These are phyloP conservation scores for Diplocarpon rosae DNA, from an alignment of 2,329 filamentous ascomycete genomes.

Conservation along the genomic window DNA sequence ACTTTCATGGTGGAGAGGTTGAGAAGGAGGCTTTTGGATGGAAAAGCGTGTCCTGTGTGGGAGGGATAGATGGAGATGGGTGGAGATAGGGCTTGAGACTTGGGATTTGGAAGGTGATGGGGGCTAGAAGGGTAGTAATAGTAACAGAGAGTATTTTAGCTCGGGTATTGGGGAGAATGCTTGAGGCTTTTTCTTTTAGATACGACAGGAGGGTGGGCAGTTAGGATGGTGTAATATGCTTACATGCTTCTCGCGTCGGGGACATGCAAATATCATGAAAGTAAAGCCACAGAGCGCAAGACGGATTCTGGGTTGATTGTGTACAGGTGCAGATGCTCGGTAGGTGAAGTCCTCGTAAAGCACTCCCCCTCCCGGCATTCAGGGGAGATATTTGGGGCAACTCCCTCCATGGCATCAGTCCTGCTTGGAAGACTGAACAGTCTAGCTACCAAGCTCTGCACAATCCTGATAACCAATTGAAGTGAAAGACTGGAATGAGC, in stretches of 20 bases:
- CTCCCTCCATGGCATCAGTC: slow-evolving; percentile 41
- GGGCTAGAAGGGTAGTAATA: no score
- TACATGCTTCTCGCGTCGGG: no score
- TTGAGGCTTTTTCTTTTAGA: no score
- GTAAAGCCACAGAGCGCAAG: neutral
- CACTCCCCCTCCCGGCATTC: slow-evolving; percentile 36
- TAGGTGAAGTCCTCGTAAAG: slow-evolving; percentile 40
- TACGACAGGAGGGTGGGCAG: no score
- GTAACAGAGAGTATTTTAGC: no score
- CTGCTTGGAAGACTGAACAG: neutral
- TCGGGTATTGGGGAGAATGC: no score
- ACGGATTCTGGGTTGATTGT: neutral
- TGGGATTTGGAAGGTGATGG: neutral
- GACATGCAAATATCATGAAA: neutral
- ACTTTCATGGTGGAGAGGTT: slow-evolving; percentile 26
- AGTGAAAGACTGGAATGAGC: slow-evolving; percentile 1
- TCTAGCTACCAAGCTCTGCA: slow-evolving; percentile 49
- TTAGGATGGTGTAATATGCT: no score
- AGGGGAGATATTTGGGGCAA: slow-evolving; percentile 66
- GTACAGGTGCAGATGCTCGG: slow-evolving; percentile 5
- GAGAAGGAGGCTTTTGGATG: slow-evolving; percentile 17
- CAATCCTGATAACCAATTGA: slow-evolving; percentile 56
- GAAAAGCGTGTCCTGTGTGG: neutral
- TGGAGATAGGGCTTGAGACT: no score
- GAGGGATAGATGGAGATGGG: neutral